These are phyloP conservation scores for Coemansia sp. DNA, from an alignment of 192 early-diverging fungal species.

Conservation along the genomic window DNA sequence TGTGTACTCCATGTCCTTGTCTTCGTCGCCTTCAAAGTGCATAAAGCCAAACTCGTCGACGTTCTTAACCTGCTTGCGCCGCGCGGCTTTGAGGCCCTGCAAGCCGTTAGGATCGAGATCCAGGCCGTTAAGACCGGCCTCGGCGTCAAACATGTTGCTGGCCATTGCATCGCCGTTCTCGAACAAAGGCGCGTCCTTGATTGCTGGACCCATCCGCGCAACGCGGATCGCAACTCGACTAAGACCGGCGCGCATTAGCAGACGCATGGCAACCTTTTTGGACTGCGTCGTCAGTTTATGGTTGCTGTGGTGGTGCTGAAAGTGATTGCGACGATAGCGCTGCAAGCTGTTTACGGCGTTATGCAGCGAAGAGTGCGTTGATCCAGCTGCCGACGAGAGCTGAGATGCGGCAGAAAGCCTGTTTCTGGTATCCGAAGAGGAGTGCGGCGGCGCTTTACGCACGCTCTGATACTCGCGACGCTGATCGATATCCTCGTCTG, in stretches of 20 bases:
- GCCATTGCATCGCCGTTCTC: conserved; percentile 19
- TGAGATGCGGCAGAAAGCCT: conserved; percentile 26
- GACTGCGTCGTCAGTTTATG: conserved; percentile 28
- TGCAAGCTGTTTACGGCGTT: background rate
- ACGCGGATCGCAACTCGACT: conserved; percentile 52
- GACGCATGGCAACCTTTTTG: conserved; percentile 38
- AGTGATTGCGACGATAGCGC: conserved; percentile 9
- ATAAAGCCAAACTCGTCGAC: conserved; percentile 46
- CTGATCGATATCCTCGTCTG: conserved; percentile 15
- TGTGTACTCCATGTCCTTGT: conserved; percentile 22
- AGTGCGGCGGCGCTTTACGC: background rate
- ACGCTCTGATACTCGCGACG: conserved; percentile 1
- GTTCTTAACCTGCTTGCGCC: conserved; percentile 45
- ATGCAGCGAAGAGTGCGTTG: background rate
- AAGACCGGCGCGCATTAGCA: conserved; percentile 48
- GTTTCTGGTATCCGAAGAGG: background rate
- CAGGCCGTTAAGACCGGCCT: conserved; percentile 17
- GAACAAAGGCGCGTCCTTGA: conserved; percentile 5
- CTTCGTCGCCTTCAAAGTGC: conserved; percentile 38
- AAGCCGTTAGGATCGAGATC: conserved; percentile 42
- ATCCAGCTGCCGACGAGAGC: conserved; percentile 23
- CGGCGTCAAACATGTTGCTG: conserved; percentile 24
- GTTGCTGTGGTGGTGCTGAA: conserved; percentile 5
- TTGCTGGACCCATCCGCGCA: conserved; percentile 16
- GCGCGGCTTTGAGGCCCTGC: conserved; percentile 31